phyloP scores from a whole-genome alignment of 768 basidiomycete species.

The Leucocoprinus sp. region DNA sequence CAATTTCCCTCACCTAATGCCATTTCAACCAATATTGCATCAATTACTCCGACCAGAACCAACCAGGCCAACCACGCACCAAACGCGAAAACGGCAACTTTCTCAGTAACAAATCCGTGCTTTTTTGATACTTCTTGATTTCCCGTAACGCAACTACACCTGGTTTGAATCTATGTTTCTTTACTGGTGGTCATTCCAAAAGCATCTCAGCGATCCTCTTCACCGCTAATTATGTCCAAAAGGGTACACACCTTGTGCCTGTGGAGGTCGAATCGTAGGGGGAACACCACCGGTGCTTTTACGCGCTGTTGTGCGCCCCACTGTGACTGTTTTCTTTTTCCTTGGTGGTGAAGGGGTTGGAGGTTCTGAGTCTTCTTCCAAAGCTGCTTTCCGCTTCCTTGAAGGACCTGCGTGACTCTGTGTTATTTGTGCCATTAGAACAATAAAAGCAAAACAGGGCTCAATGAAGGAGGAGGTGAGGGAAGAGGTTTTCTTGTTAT shows the following conservation, averaged over 20 bases:
- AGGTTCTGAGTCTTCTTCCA: constrained; percentile 33
- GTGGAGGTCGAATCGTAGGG: constrained; percentile 30
- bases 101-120: constrained; percentile 78
- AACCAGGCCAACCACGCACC: constrained; percentile 38
- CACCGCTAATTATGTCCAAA: no score
- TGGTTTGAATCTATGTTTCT: constrained; percentile 70
- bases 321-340: constrained; percentile 28
- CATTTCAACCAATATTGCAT: neutral
- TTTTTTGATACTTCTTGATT: constrained; percentile 92
- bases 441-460: neutral
- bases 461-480: neutral
- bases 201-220: neutral
- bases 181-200: constrained; percentile 22
- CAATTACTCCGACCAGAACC: neutral
- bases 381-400: constrained; percentile 39
- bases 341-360: constrained; percentile 41
- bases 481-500: no score
- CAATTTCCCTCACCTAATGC: constrained; percentile 86
- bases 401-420: constrained; percentile 40
- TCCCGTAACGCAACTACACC: constrained; percentile 88
- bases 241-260: constrained; percentile 9
- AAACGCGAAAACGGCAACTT: constrained; percentile 91
- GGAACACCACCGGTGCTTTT: constrained; percentile 74
- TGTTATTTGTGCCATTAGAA: constrained; percentile 59
- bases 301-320: constrained; percentile 51